A percentile compares a stretch with the other conserved stretches of the same genome.
phyloP scores from a whole-genome alignment of 495 filamentous ascomycete species.

The Hypomontagnella monticulosa region DNA sequence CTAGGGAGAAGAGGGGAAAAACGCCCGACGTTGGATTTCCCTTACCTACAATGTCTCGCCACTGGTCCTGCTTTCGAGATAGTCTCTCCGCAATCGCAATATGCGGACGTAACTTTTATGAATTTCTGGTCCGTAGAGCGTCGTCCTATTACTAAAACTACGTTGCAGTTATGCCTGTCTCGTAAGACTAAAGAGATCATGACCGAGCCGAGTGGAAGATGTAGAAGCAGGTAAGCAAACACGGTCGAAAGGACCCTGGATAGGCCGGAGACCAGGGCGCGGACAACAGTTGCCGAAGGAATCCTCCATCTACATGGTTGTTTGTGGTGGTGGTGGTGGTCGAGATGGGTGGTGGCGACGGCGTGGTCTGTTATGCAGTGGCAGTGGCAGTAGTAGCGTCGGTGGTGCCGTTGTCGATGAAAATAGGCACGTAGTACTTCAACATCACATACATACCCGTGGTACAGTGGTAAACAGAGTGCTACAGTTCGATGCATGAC shows the following conservation, averaged over 20 bases:
- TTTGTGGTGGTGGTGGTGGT: slow-evolving; percentile 6
- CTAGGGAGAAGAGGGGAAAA: slow-evolving; percentile 35
- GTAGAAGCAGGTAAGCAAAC: slow-evolving; percentile 18
- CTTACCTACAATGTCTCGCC: slow-evolving; percentile 26
- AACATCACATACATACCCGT: slow-evolving; percentile 39
- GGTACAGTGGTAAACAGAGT: slow-evolving; percentile 16
- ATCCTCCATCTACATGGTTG: slow-evolving; percentile 16
- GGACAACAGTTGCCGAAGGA: slow-evolving; percentile 27
- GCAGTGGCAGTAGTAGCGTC: slow-evolving; percentile 7
- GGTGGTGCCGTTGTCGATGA: slow-evolving; percentile 11
- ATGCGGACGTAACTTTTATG: slow-evolving; percentile 7
- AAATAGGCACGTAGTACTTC: slow-evolving; percentile 33
- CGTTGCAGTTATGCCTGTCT: slow-evolving; percentile 34
- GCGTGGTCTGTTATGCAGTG: neutral
- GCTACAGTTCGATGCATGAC: slow-evolving; percentile 30
- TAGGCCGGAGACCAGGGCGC: slow-evolving; percentile 30
- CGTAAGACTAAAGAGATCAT: slow-evolving; percentile 25
- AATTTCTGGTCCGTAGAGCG: slow-evolving; percentile 11
- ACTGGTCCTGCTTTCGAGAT: slow-evolving; percentile 26
- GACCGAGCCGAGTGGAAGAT: slow-evolving; percentile 8
- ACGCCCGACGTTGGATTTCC: slow-evolving; percentile 32
- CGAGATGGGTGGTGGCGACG: slow-evolving; percentile 11
- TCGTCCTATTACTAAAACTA: slow-evolving; percentile 34
- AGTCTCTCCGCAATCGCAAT: slow-evolving; percentile 37
- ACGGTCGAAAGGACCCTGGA: slow-evolving; percentile 1